phyloP scores from a whole-genome alignment of 2,329 filamentous ascomycete genomes.

The Zarea fungicola region DNA sequence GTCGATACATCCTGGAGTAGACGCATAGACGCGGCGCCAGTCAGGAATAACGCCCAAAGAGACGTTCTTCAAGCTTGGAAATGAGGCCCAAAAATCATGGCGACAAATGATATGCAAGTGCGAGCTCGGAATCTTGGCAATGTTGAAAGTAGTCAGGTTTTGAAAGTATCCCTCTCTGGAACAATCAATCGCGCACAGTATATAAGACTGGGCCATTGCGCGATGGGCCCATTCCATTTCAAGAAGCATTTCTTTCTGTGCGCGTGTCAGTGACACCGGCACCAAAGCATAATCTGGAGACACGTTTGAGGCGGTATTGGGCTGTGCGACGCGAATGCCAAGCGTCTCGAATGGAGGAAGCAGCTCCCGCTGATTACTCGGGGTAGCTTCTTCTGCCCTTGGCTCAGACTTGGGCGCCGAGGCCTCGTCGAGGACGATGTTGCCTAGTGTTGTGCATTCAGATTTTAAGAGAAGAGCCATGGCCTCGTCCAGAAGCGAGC shows the following conservation, averaged over 20 bases:
- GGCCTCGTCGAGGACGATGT: conserved; percentile 30
- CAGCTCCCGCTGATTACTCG: not conserved
- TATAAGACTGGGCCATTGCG: conserved; percentile 63
- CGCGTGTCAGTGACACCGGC: conserved; percentile 50
- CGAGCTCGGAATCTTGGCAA: conserved; percentile 59
- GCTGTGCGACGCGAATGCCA: too few relatives aligned
- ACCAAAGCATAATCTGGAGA: conserved; percentile 35
- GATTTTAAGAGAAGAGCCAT: conserved; percentile 30
- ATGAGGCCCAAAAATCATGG: conserved; percentile 55
- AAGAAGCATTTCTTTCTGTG: conserved; percentile 64
- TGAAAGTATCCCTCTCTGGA: conserved; percentile 40
- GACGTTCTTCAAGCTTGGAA: conserved; percentile 50
- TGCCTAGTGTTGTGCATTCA: conserved; percentile 25
- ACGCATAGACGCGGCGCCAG: conserved; percentile 55
- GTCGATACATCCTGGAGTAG: conserved; percentile 45
- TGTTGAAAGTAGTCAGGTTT: conserved; percentile 52
- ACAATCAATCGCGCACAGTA: conserved; percentile 60
- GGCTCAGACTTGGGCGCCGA: conserved; percentile 13
- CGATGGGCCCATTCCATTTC: conserved; percentile 65
- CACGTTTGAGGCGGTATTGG: not conserved
- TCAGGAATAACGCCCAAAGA: conserved; percentile 59
- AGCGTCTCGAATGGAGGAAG: not conserved
- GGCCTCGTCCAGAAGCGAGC: conserved; percentile 27
- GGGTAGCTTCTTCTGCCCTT: not conserved
- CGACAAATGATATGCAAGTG: conserved; percentile 52